Base-by-base conservation (phyloP, 225 moss, liverwort and hornwort genomes). In the Takakia lepidozioides region DNA sequence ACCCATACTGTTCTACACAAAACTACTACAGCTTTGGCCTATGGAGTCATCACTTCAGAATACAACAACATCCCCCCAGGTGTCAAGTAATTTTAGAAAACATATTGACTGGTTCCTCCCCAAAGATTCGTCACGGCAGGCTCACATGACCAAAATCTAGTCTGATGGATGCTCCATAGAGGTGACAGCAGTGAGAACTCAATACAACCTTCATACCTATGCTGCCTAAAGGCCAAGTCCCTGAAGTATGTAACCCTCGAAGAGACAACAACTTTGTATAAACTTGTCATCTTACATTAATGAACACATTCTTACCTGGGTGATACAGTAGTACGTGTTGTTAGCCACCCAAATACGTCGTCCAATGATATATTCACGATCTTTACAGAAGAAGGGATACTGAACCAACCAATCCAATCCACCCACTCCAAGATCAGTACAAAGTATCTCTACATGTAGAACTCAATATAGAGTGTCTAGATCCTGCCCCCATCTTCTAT, bases 351-450 rank as follows among this genome's bases (percentile, higher is more conserved):
- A 95, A 24, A 87, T 86, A 42, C 93, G 81, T 25, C 89, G 86
- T 14, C 71, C 75, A 49, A 95, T 82, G 42, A 84, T 63, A 37
- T 95, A 95, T 53, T 95, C 93, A 19, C 93, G 86, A 67, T 95
- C 86, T 49, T 95, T 95, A 65, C 93, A 95, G 54, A 89, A 90
- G 37, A 89, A 71, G 23, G 93, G 93, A 57, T 77, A 95, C 93
- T 93, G 74, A 19, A 80, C 13, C 1, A 3, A 32, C 13, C 28
- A 10, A 48, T 22, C 21, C 24, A 48, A 17, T 10, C 10, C 7
- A 15, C 16, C 36, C 2, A 8, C 45, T 36, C 23, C 32, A 8
- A 40, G 2, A 19, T 2, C 13, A 38, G 3, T 10, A 25, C 1
- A 34, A 10, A 2, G 8, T 42, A 2, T 42, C 8, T 11, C 14